Evolutionary conservation across 805 yeast genomes (phyloP).

Genomic region (Cyberlindnera lachancei): DNA sequence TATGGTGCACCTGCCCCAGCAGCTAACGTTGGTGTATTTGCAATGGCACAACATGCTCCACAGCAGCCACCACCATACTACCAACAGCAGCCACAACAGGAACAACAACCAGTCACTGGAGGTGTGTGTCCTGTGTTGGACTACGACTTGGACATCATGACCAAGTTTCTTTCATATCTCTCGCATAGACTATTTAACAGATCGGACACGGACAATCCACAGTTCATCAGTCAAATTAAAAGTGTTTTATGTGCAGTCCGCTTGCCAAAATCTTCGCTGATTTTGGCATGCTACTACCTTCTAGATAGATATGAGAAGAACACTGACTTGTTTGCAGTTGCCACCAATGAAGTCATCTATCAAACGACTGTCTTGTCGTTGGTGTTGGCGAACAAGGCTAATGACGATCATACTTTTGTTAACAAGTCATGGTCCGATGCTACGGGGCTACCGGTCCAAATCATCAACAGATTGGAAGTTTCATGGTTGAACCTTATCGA

Average conservation of each 20-base stretch:
- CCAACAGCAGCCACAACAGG: constrained; percentile 4
- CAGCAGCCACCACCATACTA: constrained; percentile 1
- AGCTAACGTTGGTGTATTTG: not conserved
- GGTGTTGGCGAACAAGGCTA: constrained; percentile 84
- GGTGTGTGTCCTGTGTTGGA: constrained; percentile 76
- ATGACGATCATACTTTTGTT: constrained; percentile 94
- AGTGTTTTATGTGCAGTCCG: constrained; percentile 82
- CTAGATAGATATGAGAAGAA: constrained; percentile 47
- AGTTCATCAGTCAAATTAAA: constrained; percentile 51
- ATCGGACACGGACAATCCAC: constrained; percentile 27
- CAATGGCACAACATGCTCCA: not conserved
- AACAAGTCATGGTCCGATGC: constrained; percentile 95
- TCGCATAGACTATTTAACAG: constrained; percentile 61
- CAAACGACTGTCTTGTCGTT: constrained; percentile 58
- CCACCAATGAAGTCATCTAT: constrained; percentile 34
- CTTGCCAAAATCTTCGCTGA: constrained; percentile 73
- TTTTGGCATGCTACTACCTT: constrained; percentile 73
- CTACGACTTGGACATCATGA: constrained; percentile 72
- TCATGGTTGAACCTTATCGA: constrained; percentile 56
- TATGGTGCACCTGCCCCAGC: constrained; percentile 2
- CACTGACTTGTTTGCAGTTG: constrained; percentile 25
- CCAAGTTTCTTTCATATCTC: constrained; percentile 72
- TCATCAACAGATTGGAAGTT: constrained; percentile 62
- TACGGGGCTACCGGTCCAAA: constrained; percentile 62
- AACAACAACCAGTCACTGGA: constrained; percentile 35